A percentile compares a stretch with the other conserved stretches of the same genome.
Evolutionary conservation across 495 filamentous ascomycete genomes (phyloP).

Genomic region (Talaromyces adpressus): DNA sequence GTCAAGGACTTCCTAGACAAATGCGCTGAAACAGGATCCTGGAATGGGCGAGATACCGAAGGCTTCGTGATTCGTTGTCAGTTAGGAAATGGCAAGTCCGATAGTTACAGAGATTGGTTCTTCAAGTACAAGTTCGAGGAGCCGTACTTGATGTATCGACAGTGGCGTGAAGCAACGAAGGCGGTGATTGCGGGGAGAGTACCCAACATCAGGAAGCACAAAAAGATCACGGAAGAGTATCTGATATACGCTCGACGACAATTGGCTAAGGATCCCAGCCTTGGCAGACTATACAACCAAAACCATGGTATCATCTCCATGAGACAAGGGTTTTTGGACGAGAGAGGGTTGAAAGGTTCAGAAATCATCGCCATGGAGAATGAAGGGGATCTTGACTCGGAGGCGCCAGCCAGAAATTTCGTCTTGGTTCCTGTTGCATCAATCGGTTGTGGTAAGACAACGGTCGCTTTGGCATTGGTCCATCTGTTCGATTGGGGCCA

Average conservation of each 20-base stretch:
- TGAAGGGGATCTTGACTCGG: slow-evolving; percentile 13
- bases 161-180: slow-evolving; percentile 97
- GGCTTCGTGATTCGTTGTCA: slow-evolving; percentile 95
- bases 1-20: slow-evolving; percentile 76
- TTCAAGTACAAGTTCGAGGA: slow-evolving; percentile 99
- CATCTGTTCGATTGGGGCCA: slow-evolving; percentile 91
- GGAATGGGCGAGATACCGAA: slow-evolving; percentile 86
- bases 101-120: slow-evolving; percentile 79
- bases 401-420: slow-evolving; percentile 53
- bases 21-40: slow-evolving; percentile 78
- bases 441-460: slow-evolving; percentile 95
- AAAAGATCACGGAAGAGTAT: slow-evolving; percentile 86
- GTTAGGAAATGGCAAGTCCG: slow-evolving; percentile 40
- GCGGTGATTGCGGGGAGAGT: slow-evolving; percentile 68
- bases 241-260: slow-evolving; percentile 69
- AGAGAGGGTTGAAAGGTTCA: slow-evolving; percentile 74
- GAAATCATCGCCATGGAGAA: slow-evolving; percentile 58
- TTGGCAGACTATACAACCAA: slow-evolving; percentile 61
- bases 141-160: slow-evolving; percentile 95
- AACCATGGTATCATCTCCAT: slow-evolving; percentile 97
- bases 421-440: slow-evolving; percentile 84
- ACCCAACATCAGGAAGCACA: slow-evolving; percentile 77
- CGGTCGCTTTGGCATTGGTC: slow-evolving; percentile 71
- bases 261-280: slow-evolving; percentile 54
- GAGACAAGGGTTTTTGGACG: slow-evolving; percentile 76